phyloP scores from a whole-genome alignment of 805 yeast genomes.

The Ogataea populi-albae region DNA sequence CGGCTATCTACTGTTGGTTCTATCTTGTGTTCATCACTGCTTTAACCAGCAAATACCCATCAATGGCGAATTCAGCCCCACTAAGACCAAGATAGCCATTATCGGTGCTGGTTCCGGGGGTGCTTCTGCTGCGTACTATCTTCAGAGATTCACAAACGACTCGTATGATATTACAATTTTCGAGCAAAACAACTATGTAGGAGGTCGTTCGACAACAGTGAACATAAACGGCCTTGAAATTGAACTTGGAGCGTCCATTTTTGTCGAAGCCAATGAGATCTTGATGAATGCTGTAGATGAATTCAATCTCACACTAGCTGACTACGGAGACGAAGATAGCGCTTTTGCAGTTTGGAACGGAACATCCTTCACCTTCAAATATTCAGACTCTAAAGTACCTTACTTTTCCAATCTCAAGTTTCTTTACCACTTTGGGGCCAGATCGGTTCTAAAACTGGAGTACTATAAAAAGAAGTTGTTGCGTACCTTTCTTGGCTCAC shows the following conservation, averaged over 20 bases:
- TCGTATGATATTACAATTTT: slow-evolving; percentile 39
- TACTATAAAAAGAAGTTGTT: slow-evolving; percentile 19
- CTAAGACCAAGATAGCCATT: slow-evolving; percentile 35
- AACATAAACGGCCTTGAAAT: slow-evolving; percentile 24
- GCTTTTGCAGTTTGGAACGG: slow-evolving; percentile 40
- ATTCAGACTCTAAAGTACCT: slow-evolving; percentile 5
- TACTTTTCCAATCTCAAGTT: slow-evolving; percentile 17
- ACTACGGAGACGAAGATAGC: slow-evolving; percentile 15
- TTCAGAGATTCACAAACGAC: slow-evolving; percentile 36
- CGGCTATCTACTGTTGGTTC: too few relatives aligned
- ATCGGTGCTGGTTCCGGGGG: slow-evolving; percentile 56
- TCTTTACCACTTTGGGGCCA: slow-evolving; percentile 31
- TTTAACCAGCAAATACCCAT: too few relatives aligned
- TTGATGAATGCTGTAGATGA: slow-evolving; percentile 35
- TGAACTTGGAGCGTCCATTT: slow-evolving; percentile 48
- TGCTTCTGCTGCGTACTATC: slow-evolving; percentile 43
- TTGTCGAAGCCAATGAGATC: slow-evolving; percentile 39
- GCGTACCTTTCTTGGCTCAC: slow-evolving; percentile 31
- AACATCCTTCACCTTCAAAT: slow-evolving; percentile 19
- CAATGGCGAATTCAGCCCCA: too few relatives aligned
- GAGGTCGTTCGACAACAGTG: slow-evolving; percentile 45
- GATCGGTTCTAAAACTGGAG: slow-evolving; percentile 24
- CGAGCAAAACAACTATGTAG: slow-evolving; percentile 39
- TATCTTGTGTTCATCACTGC: neutral
- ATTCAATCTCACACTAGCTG: slow-evolving; percentile 31